Base-by-base conservation (phyloP, 2,329 filamentous ascomycete species). In the Neodidymelliopsis sp. region DNA sequence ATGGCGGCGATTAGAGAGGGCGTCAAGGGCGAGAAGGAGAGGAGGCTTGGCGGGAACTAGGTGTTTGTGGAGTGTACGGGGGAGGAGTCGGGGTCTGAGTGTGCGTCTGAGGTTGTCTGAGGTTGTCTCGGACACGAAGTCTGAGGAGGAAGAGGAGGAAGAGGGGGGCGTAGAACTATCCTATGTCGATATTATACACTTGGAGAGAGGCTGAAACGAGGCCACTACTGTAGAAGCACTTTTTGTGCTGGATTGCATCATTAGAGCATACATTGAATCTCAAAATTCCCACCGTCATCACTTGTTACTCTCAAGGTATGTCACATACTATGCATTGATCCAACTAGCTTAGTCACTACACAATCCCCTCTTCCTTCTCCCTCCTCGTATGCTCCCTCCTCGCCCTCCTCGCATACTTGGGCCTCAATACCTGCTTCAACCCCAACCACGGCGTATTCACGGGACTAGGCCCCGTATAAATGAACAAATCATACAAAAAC, bases 21-120 rank as follows among this genome's bases (percentile, higher is more conserved):
- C 45, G 90, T 96, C 77, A 86, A 81, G 76, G 69, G 74, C 60
- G 91, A 88, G 81, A 86, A 90, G 56, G 92, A 97, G 80, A 75
- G 77, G 63, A 82, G 89, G 49, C 76, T 95, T 57, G 62, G 56
- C 2, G 37, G 48, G 3, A 42, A 33, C 13, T 52, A 49, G 48
- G 20, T 13, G 27, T 16, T 22, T 20, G 6, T 23, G 35, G 7
- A 20, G 4, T 19, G 18, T 22, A 18, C 11, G 12, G 16, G 18
- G 9, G 2, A n/a, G 6, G 18, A 34, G 18, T 22, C 18, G 6
- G 18, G 22, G 18, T 22, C 18, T 22, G 10, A 12, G n/a, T 34
- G 10, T 1, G 18, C 5, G 3, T n/a, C 16, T 1, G 2, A 13
- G n/a, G n/a, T n/a, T n/a, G 10, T 22, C 18, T 20, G 18, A 34